Evolutionary conservation across 805 yeast species (phyloP).

Genomic region (Wickerhamiella cacticola): DNA sequence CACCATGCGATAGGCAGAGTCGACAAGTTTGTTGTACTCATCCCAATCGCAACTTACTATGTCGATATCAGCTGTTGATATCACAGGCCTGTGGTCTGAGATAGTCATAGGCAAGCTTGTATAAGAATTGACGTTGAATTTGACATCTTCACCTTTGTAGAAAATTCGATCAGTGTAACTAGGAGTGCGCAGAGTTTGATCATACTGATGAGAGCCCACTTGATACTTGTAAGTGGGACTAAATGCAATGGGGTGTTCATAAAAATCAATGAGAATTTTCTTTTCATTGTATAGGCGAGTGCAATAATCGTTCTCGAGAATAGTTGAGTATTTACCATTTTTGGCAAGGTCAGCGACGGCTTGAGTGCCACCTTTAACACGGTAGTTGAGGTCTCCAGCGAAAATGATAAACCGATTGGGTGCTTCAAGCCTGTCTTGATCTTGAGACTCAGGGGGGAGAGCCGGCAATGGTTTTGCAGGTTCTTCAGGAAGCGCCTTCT

Average conservation of each 20-base stretch:
- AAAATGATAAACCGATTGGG: slow-evolving; percentile 25
- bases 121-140: not conserved
- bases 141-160: slow-evolving; percentile 25
- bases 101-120: slow-evolving; percentile 15
- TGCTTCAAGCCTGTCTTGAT: no score
- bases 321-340: slow-evolving; percentile 26
- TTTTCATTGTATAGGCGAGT: slow-evolving; percentile 27
- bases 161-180: slow-evolving; percentile 51
- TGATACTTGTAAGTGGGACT: slow-evolving; percentile 44
- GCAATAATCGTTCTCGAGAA: slow-evolving; percentile 37
- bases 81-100: slow-evolving; percentile 50
- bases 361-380: slow-evolving; percentile 35
- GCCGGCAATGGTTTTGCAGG: slow-evolving; percentile 23
- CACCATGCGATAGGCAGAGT: slow-evolving; percentile 31
- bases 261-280: slow-evolving; percentile 34
- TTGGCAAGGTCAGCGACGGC: slow-evolving; percentile 26
- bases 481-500: not conserved
- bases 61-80: slow-evolving; percentile 29
- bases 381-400: slow-evolving; percentile 46
- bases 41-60: slow-evolving; percentile 32
- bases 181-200: slow-evolving; percentile 34
- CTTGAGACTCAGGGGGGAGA: not conserved
- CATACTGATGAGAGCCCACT: slow-evolving; percentile 21
- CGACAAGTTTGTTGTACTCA: slow-evolving; percentile 29
- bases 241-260: slow-evolving; percentile 38